phyloP scores from a whole-genome alignment of 768 basidiomycete species.

The Mycena albidolilacea region DNA sequence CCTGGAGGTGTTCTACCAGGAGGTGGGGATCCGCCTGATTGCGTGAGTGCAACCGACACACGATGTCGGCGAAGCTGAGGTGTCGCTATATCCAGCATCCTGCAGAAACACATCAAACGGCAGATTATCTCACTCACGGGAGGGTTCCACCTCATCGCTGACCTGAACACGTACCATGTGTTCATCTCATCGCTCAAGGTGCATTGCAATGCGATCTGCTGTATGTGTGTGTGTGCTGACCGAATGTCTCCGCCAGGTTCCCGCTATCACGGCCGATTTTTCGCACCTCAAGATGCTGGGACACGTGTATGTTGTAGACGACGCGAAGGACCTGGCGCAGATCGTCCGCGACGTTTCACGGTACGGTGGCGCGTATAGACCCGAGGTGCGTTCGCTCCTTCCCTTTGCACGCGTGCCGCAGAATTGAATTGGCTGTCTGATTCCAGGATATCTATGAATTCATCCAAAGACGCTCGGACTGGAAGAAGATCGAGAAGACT shows the following conservation, averaged over 20 bases:
- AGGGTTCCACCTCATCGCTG: constrained; percentile 96
- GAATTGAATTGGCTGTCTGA: background rate
- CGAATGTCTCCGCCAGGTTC: constrained; percentile 61
- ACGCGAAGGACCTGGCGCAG: constrained; percentile 96
- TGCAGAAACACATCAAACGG: constrained; percentile 97
- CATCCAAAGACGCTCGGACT: constrained; percentile 93
- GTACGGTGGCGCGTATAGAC: constrained; percentile 95
- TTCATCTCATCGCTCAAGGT: constrained; percentile 93
- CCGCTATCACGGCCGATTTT: constrained; percentile 90
- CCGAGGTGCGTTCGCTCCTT: constrained; percentile 75
- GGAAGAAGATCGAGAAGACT: constrained; percentile 98
- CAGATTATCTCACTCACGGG: constrained; percentile 96
- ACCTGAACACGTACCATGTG: constrained; percentile 92
- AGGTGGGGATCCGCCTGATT: constrained; percentile 92
- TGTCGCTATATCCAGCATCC: constrained; percentile 68
- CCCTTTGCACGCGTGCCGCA: constrained; percentile 5
- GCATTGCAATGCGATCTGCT: background rate
- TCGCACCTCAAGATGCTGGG: constrained; percentile 97
- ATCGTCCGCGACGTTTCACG: constrained; percentile 96
- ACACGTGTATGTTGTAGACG: constrained; percentile 95
- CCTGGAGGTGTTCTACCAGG: constrained; percentile 97
- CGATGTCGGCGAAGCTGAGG: constrained; percentile 14
- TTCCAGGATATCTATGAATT: constrained; percentile 93
- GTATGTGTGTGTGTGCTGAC: background rate
- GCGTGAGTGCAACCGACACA: constrained; percentile 67